Base-by-base conservation (phyloP, 2,329 filamentous ascomycete species). In the Exophiala alcalophila region DNA sequence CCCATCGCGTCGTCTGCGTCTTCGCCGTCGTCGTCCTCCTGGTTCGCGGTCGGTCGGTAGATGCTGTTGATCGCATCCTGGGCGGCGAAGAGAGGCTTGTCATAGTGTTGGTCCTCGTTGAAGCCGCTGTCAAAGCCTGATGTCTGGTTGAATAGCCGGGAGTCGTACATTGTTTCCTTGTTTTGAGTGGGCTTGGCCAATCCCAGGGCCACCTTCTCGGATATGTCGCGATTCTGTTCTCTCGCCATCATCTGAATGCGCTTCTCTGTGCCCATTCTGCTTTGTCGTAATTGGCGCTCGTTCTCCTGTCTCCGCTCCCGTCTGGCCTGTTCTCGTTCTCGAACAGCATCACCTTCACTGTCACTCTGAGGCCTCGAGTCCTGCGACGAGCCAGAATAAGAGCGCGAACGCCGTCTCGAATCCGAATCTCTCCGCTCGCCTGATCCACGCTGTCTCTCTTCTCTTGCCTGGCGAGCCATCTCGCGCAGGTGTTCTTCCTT, bases 101-200 rank as follows among this genome's bases (percentile, higher is more conserved):
- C 92, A 69, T 97, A 98, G 0, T 83, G 81, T 61, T 98, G 92
- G 64, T 98, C 92, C 65, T 98, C 92, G 65, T 98, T 98, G 75
- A 96, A 89, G 0, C 91, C 92, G 38, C 82, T 78, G 56, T 89
- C 84, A 62, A 98, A 94, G 0, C 92, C 92, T 57, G 85, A 90
- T 4, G 82, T 84, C 67, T 94, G 88, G 67, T 97, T 96, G 69
- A 98, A 98, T 20, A 98, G 69, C 27, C 92, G 77, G 2, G 89
- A 94, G 68, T 98, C 92, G 70, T 94, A 98, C 92, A 97, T 97
- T 16, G 86, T 83, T 65, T 98, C 92, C 41, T 84, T 84, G 36
- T 83, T 86, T 61, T 92, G 85, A 3, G 92, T 96, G 2, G 92
- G 92, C 65, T 97, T 98, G 4, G 92, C 92, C 34, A 97, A 70